Evolutionary conservation across 441 rosid genomes (phyloP).

Genomic region (Lepidium campestre): DNA sequence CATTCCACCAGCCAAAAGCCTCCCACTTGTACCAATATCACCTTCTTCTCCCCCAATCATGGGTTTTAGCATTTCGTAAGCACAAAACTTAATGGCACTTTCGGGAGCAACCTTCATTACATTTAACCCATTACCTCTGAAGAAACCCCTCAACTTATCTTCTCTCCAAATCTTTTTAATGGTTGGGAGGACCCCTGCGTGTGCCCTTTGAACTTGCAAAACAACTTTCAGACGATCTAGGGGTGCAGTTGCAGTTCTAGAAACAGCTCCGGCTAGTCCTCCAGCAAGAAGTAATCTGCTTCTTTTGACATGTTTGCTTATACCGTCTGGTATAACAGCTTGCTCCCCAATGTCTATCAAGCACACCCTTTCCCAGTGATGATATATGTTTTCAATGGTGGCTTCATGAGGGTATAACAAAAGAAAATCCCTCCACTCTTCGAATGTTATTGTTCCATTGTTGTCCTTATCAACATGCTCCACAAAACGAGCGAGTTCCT

Average conservation of each 20-base stretch:
- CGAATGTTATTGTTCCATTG: conserved; percentile 88
- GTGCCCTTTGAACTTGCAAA: conserved; percentile 81
- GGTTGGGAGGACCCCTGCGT: conserved; percentile 51
- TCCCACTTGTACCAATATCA: conserved; percentile 63
- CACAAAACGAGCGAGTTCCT: conserved; percentile 87
- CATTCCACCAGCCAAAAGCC: conserved; percentile 84
- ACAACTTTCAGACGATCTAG: conserved; percentile 83
- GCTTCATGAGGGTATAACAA: conserved; percentile 91
- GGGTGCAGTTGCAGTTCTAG: conserved; percentile 97
- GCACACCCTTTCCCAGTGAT: conserved; percentile 86
- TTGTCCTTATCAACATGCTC: conserved; percentile 97
- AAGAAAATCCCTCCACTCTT: conserved; percentile 98
- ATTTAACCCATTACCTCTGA: conserved; percentile 90
- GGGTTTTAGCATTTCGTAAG: conserved; percentile 78
- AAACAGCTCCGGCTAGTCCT: conserved; percentile 92
- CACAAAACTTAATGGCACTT: conserved; percentile 87
- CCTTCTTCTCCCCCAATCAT: conserved; percentile 50
- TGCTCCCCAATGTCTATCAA: conserved; percentile 95
- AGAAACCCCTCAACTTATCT: conserved; percentile 74
- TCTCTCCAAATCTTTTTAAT: conserved; percentile 66
- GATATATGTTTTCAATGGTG: conserved; percentile 83
- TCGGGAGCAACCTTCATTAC: conserved; percentile 98
- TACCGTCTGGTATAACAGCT: conserved; percentile 91
- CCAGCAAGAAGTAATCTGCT: conserved; percentile 81
- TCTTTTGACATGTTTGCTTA: conserved; percentile 74